Conservation (phyloP, 192 early-diverging fungal species). For the Coemansia sp. region DNA sequence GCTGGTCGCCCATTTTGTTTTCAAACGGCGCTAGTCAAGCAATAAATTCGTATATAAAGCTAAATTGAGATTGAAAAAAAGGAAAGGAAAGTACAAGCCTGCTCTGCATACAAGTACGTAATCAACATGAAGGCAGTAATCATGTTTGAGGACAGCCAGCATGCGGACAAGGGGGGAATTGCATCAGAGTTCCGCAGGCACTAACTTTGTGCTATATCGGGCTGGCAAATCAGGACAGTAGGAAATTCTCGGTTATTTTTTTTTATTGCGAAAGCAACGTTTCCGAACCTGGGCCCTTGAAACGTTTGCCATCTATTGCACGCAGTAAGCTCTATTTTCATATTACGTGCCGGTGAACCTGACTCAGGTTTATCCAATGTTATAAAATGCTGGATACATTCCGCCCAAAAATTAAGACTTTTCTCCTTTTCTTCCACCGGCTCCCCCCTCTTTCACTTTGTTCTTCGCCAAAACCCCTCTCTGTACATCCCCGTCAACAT, state of each 20-base stretch:
- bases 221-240: no score
- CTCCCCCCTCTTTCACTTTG: background rate
- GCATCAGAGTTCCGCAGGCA: no score
- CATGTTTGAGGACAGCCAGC: background rate
- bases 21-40: conserved; percentile 15
- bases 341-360: no score
- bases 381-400: background rate
- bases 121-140: background rate
- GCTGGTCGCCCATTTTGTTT: conserved; percentile 64
- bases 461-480: background rate
- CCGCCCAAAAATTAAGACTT: background rate
- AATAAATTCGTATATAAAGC: conserved; percentile 5
- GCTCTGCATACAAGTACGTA: no score
- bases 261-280: background rate
- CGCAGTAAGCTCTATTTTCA: background rate
- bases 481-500: background rate
- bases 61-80: conserved; percentile 3
- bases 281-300: conserved; percentile 1
- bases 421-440: background rate
- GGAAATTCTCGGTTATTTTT: conserved; percentile 1
- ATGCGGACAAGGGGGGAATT: no score
- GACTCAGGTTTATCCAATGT: no score
- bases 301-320: conserved; percentile 3
- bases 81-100: background rate
- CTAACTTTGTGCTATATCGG: no score